A percentile compares a stretch with the other conserved stretches of the same genome.
Evolutionary conservation across 352 stramenopile species (phyloP).

Genomic region (Pythium aphanidermatum): DNA sequence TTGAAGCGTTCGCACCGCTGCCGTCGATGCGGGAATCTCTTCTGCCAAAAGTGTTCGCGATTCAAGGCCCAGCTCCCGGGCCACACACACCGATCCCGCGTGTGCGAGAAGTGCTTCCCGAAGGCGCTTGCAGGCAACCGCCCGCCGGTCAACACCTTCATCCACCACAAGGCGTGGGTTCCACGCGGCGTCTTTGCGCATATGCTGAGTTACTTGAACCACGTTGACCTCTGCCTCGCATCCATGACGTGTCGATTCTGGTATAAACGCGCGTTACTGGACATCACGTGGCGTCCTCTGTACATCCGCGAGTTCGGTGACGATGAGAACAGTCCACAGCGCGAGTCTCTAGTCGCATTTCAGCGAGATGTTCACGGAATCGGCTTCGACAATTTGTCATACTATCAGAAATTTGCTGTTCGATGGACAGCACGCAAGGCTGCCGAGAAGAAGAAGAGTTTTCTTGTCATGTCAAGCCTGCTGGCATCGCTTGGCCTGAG

Average conservation of each 20-base stretch:
- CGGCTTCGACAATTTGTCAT: constrained; percentile 80
- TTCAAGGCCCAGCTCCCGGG: constrained; percentile 68
- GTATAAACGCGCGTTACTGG: constrained; percentile 79
- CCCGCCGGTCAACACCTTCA: constrained; percentile 78
- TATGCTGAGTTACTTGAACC: constrained; percentile 85
- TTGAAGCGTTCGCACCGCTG: constrained; percentile 77
- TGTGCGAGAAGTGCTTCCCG: constrained; percentile 82
- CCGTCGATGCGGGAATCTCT: constrained; percentile 69
- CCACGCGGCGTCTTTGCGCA: constrained; percentile 79
- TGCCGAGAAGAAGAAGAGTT: constrained; percentile 87
- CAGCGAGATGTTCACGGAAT: constrained; percentile 82
- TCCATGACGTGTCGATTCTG: constrained; percentile 85
- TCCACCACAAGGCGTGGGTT: constrained; percentile 83
- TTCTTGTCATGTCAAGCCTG: constrained; percentile 79
- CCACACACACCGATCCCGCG: constrained; percentile 80
- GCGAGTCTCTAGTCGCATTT: constrained; percentile 80
- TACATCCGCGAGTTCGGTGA: constrained; percentile 82
- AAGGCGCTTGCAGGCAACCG: constrained; percentile 72
- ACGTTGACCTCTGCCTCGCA: constrained; percentile 77
- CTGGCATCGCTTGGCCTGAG: constrained; percentile 67
- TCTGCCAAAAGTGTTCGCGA: constrained; percentile 80
- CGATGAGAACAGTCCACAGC: constrained; percentile 70
- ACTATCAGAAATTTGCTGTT: constrained; percentile 81
- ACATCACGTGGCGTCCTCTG: constrained; percentile 82
- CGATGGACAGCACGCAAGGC: constrained; percentile 76